Conservation (phyloP, 768 basidiomycete genomes). For the Zangia roseola region DNA sequence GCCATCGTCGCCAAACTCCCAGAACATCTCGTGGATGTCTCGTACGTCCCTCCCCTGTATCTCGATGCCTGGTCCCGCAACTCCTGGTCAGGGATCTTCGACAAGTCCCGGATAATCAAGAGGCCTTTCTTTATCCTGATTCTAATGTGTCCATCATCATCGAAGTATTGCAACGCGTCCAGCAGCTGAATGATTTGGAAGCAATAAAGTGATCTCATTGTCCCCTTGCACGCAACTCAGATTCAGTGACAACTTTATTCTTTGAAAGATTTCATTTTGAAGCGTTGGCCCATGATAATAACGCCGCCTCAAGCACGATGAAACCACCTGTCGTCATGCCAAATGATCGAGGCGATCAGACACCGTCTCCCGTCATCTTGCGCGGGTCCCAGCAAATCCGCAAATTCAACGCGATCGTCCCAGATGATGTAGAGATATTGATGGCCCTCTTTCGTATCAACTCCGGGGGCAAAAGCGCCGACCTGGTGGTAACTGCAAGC, state of each 20-base stretch:
- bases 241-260: conserved; percentile 3
- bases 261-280: conserved; percentile 81
- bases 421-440: conserved; percentile 73
- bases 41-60: conserved; percentile 53
- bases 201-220: conserved; percentile 61
- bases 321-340: conserved; percentile 37
- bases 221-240: conserved; percentile 3
- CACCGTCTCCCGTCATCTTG: conserved; percentile 61
- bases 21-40: conserved; percentile 68
- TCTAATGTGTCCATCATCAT: conserved; percentile 75
- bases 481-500: conserved; percentile 85
- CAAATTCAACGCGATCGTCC: conserved; percentile 66
- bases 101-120: conserved; percentile 93
- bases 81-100: conserved; percentile 52
- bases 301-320: conserved; percentile 53
- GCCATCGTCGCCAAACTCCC: conserved; percentile 70
- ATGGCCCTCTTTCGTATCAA: conserved; percentile 81
- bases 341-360: conserved; percentile 46
- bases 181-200: conserved; percentile 49
- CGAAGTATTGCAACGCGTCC: conserved; percentile 79
- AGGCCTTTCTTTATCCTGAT: conserved; percentile 78
- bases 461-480: conserved; percentile 53
- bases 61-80: not conserved
- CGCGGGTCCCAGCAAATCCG: conserved; percentile 66
- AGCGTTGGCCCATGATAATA: conserved; percentile 89